Evolutionary conservation across 345 rosid genomes (phyloP), one percentile per base, ranked within the genome.

Genomic region (Gynandropsis gynandra): DNA sequence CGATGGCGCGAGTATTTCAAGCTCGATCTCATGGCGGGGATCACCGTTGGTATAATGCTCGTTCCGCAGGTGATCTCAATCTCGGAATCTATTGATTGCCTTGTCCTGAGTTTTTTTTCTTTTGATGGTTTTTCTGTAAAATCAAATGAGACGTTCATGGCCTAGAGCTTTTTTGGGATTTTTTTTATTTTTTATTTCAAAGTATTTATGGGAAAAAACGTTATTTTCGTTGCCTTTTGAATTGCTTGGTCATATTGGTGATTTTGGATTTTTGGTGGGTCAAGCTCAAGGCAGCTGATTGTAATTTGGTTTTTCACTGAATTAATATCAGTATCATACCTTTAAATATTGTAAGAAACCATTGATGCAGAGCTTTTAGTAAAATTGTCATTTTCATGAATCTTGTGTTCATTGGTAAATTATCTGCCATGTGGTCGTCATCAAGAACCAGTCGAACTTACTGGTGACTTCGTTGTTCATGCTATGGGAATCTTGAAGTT

Each of bases 21-120:
- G 78, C 57, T 70, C 48, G 99, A 93, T 80, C 88, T 93, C 59
- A 73, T 85, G 84, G 97, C 99, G 13, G 99, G 99, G 12, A 50
- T 68, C 58, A 88, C 99, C 71, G 87, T 85, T 61, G 99, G 92
- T 27, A 47, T 93, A 47, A 93, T 93, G 99, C 97, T 93, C 33
- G 95, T 93, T n/a, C 99, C 99, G 9, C 99, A 93, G 97, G 99
- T 87, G 39, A 15, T 37, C 19, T 32, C 18, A 44, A 15, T 15
- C 33, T 20, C 48, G 44, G 18, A 4, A 12, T 4, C 37, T 24
- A 10, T 19, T 13, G 7, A 35, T 36, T 42, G 14, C 12, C 16
- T 36, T 20, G 14, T 27, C n/a, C 37, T 35, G 16, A 20, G 15
- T 12, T 39, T 44, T 47, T 47, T n/a, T 49, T 32, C 24, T 39